Evolutionary conservation across 2,329 filamentous ascomycete genomes (phyloP).

Genomic region (Pyricularia sp.): DNA sequence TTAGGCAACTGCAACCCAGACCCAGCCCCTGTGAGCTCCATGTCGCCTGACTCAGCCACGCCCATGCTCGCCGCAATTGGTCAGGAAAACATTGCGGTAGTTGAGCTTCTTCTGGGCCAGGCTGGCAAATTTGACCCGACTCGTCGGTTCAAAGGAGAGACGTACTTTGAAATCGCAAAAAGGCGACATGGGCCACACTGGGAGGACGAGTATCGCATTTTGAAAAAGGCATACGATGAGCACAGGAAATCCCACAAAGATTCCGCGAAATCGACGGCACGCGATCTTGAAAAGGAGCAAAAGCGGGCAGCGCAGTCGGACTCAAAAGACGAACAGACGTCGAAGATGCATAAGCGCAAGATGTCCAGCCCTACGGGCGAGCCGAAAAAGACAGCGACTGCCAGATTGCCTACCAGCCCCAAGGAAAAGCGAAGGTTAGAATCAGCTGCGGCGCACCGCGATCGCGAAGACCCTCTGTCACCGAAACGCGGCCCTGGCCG

Average conservation of each 20-base stretch:
- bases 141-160: constrained; percentile 62
- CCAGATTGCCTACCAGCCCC: constrained; percentile 30
- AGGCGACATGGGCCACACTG: constrained; percentile 78
- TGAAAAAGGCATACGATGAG: constrained; percentile 67
- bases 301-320: constrained; percentile 35
- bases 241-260: constrained; percentile 45
- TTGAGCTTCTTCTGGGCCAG: constrained; percentile 70
- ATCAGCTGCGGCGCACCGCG: constrained; percentile 30
- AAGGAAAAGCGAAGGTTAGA: constrained; percentile 39
- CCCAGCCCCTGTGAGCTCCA: constrained; percentile 53
- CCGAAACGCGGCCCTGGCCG: constrained; percentile 43
- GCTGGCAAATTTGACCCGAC: constrained; percentile 69
- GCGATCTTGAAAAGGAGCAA: constrained; percentile 30
- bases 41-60: constrained; percentile 66
- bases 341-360: constrained; percentile 33
- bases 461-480: constrained; percentile 37
- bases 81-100: constrained; percentile 74
- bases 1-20: constrained; percentile 59
- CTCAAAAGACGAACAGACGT: constrained; percentile 28
- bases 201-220: constrained; percentile 75
- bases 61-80: constrained; percentile 94
- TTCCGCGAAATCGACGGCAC: constrained; percentile 31
- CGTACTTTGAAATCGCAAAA: constrained; percentile 81
- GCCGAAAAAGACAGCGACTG: constrained; percentile 27
- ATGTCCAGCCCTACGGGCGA: constrained; percentile 40